A percentile compares a stretch with the other conserved stretches of the same genome.
phyloP scores from a whole-genome alignment of 2,329 filamentous ascomycete species.

The Verticillium nonalfalfae region DNA sequence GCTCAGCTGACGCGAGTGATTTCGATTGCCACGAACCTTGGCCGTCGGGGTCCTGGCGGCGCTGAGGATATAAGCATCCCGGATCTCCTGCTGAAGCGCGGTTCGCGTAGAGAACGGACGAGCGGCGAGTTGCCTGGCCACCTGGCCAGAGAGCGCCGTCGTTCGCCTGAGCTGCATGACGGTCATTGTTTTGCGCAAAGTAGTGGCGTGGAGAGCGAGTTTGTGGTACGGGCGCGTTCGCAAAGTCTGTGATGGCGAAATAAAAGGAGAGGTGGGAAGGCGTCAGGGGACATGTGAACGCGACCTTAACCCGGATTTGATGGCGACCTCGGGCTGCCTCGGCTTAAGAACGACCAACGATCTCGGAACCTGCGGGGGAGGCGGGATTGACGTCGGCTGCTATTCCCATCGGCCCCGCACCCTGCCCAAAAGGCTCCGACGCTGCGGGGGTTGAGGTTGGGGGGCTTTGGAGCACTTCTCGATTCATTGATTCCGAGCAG shows the following conservation, averaged over 20 bases:
- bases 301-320: background rate
- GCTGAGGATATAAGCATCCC: conserved; percentile 90
- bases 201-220: background rate
- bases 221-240: background rate
- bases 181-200: background rate
- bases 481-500: too few relatives aligned
- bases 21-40: conserved; percentile 50
- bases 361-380: background rate
- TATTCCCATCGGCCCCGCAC: background rate
- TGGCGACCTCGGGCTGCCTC: background rate
- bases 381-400: background rate
- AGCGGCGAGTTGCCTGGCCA: conserved; percentile 24
- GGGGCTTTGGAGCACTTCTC: too few relatives aligned
- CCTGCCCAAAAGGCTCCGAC: background rate
- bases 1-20: background rate
- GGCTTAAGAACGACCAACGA: background rate
- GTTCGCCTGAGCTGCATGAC: conserved; percentile 13
- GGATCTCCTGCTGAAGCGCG: conserved; percentile 58
- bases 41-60: conserved; percentile 84
- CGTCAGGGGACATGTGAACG: background rate
- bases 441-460: background rate
- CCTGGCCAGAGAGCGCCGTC: background rate
- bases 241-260: conserved; percentile 3
- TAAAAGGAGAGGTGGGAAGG: conserved; percentile 1
- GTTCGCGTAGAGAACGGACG: conserved; percentile 41